Conservation (phyloP, 352 stramenopile genomes). For the Blastocystis sp. region DNA sequence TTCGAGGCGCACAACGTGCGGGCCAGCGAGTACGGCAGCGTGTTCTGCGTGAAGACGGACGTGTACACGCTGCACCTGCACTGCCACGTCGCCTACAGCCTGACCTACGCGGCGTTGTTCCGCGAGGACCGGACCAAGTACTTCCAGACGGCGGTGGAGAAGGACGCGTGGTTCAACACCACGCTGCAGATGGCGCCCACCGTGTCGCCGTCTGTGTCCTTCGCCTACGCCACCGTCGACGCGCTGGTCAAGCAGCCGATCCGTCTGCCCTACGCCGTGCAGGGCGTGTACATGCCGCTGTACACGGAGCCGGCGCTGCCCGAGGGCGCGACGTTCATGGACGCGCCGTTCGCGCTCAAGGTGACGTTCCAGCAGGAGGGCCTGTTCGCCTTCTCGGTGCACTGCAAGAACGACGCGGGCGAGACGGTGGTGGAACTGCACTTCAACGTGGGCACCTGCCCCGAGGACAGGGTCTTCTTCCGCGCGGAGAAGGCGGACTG, state of each 20-base stretch:
- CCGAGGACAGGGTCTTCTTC: not conserved
- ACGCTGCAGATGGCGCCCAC: constrained; percentile 10
- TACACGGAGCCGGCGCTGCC: not conserved
- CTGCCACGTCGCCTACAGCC: not conserved
- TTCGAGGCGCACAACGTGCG: not conserved
- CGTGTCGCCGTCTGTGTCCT: not conserved
- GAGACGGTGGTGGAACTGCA: not conserved
- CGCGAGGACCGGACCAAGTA: not conserved
- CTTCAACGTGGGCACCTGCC: not conserved
- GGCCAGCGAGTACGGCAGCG: not conserved
- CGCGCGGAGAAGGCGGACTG: not conserved
- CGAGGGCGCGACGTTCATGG: not conserved
- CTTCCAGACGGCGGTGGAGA: not conserved
- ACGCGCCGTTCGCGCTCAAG: not conserved
- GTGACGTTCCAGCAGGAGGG: not conserved
- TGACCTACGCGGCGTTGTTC: not conserved
- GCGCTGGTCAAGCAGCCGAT: not conserved
- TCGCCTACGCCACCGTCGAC: not conserved
- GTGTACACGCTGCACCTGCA: not conserved
- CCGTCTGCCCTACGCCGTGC: not conserved
- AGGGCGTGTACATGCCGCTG: not conserved
- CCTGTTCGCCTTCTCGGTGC: not conserved
- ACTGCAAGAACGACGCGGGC: constrained; percentile 10
- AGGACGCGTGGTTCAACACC: constrained; percentile 26
- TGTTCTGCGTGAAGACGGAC: not conserved